Evolutionary conservation across 108 stramenopile genomes (phyloP).

Genomic region (Cyclotella sp.): DNA sequence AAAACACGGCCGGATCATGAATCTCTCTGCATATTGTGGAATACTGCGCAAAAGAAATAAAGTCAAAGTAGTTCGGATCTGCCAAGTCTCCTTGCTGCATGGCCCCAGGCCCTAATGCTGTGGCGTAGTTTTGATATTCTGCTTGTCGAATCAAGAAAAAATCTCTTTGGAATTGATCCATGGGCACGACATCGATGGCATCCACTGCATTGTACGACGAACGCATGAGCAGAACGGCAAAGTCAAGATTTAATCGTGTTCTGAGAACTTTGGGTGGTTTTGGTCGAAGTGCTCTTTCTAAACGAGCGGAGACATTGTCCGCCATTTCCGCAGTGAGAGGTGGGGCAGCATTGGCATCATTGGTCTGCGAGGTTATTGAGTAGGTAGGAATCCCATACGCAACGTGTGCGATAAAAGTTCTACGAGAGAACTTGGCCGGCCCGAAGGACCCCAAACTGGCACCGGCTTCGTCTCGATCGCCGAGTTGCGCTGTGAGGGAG

Average conservation of each 20-base stretch:
- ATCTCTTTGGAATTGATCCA: constrained; percentile 92
- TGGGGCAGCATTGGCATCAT: constrained; percentile 57
- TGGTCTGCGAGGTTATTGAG: background rate
- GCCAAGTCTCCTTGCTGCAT: constrained; percentile 83
- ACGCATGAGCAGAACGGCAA: constrained; percentile 85
- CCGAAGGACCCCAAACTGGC: background rate
- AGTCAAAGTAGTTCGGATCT: constrained; percentile 92
- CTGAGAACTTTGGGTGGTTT: constrained; percentile 74
- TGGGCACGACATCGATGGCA: constrained; percentile 77
- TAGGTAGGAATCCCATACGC: background rate
- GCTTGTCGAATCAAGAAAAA: constrained; percentile 80
- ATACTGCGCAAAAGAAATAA: constrained; percentile 89
- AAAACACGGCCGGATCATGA: constrained; percentile 63
- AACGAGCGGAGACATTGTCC: constrained; percentile 60
- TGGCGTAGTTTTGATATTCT: constrained; percentile 74
- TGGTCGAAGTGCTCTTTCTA: constrained; percentile 64
- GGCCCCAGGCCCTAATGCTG: constrained; percentile 62
- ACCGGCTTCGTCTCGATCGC: background rate
- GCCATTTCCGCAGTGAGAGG: constrained; percentile 74
- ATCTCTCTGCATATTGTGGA: constrained; percentile 76
- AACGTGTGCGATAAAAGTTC: constrained; percentile 19
- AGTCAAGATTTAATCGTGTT: constrained; percentile 73
- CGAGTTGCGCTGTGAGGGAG: background rate
- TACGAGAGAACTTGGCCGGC: constrained; percentile 10
- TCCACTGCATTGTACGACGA: constrained; percentile 86